Evolutionary conservation across 108 stramenopile genomes (phyloP), one percentile per base, ranked within the genome.

Genomic region (Fragilariopsis cylindrus): DNA sequence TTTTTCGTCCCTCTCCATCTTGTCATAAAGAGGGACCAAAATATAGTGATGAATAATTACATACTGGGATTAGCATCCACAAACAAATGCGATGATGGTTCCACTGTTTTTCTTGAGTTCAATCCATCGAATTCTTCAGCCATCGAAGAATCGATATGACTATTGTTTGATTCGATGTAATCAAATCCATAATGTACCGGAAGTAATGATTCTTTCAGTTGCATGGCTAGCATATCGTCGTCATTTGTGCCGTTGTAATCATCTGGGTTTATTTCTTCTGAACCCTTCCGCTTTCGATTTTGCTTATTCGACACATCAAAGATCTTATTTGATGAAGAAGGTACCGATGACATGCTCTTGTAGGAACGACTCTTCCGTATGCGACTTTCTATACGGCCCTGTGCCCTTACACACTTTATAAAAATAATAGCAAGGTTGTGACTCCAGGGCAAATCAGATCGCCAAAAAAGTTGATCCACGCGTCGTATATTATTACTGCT

Each of bases 351-450:
- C 58, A 50, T 16, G 65, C 58, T 30, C 0, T 3, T 18, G 67
- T 68, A 68, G 15, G 52, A 12, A 53, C 12, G 52, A 15, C 65
- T 18, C n/a, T 83, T 76, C 5, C 82, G 82, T 13, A 79, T 65
- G 56, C 65, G 65, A 43, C 75, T 65, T 62, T 83, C 82, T 64
- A 79, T 78, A 18, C 70, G 74, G 65, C 73, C 75, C 46, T 75
- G 71, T 30, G 69, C 70, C 19, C 62, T 68, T 13, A 83, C 57
- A 19, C 62, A 16, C 55, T 70, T 62, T 40, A 79, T 55, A 56
- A 76, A 69, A 41, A 57, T 58, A 65, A 60, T 74, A 16, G 82
- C 66, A 57, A 79, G 16, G 16, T 50, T 15, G 53, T 75, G 73
- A 54, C 68, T 55, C 16, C 72, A 56, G 11, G 74, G 52, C 58